Percentiles rank a stretch among this genome's conserved stretches.
These are phyloP conservation scores for Aphanomyces cochlioides DNA, from an alignment of 352 stramenopile species.

Conservation along the genomic window DNA sequence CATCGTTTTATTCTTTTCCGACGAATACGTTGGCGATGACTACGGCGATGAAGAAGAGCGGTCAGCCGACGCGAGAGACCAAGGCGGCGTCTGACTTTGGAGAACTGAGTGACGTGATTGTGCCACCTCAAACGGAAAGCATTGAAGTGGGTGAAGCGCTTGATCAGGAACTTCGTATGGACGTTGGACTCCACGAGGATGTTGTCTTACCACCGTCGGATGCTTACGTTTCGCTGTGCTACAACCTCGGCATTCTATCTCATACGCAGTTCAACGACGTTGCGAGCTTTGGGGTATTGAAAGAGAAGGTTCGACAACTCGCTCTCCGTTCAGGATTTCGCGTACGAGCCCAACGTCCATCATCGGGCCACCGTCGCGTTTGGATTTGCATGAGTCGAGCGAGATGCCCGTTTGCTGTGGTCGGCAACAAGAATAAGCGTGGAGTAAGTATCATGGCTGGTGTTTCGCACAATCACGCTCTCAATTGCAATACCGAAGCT, in stretches of 20 bases:
- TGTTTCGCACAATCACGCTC: slow-evolving; percentile 24
- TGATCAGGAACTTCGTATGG: not conserved
- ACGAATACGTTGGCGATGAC: not conserved
- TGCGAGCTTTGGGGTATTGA: slow-evolving; percentile 9
- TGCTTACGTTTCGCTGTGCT: slow-evolving; percentile 9
- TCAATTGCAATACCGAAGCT: slow-evolving; percentile 8
- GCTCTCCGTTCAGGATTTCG: slow-evolving; percentile 17
- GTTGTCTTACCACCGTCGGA: not conserved
- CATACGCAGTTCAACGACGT: slow-evolving; percentile 8
- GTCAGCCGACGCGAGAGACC: not conserved
- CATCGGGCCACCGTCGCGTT: slow-evolving; percentile 15
- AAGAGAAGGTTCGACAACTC: slow-evolving; percentile 27
- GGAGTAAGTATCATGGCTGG: slow-evolving; percentile 12
- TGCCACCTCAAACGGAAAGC: not conserved
- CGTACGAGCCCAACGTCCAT: slow-evolving; percentile 13
- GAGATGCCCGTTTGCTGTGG: slow-evolving; percentile 15
- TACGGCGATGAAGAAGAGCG: not conserved
- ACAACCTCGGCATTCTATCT: slow-evolving; percentile 13
- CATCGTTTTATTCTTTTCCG: no score
- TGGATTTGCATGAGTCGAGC: slow-evolving; percentile 26
- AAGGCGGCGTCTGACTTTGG: not conserved
- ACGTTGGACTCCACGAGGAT: not conserved
- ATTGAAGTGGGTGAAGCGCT: not conserved
- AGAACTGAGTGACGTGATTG: not conserved
- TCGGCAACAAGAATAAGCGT: slow-evolving; percentile 23